phyloP scores from a whole-genome alignment of 2,329 filamentous ascomycete genomes.

The Penicillium polonicum region DNA sequence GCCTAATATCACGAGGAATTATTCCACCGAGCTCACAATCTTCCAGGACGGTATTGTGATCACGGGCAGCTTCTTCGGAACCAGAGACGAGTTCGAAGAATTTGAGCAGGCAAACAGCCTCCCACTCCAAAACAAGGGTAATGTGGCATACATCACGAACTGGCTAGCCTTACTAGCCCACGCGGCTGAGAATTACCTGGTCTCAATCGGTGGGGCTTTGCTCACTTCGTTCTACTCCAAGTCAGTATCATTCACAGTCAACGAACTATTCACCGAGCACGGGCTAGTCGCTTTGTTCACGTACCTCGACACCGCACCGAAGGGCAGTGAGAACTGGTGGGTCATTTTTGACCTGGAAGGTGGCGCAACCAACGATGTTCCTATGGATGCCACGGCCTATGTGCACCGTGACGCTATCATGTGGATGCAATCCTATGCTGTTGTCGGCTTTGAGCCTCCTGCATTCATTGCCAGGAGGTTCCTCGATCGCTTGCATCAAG shows the following conservation, averaged over 20 bases:
- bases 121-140: constrained; percentile 19
- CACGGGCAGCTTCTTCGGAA: constrained; percentile 62
- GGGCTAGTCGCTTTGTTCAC: constrained; percentile 53
- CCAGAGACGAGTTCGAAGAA: constrained; percentile 54
- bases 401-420: constrained; percentile 64
- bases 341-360: constrained; percentile 63
- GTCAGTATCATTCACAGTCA: constrained; percentile 53
- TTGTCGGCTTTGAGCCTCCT: constrained; percentile 46
- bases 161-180: constrained; percentile 31
- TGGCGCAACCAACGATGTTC: constrained; percentile 58
- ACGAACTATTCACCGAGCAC: constrained; percentile 50
- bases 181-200: constrained; percentile 27
- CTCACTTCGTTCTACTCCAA: constrained; percentile 58
- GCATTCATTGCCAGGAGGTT: constrained; percentile 51
- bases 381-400: constrained; percentile 59
- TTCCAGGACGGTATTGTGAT: constrained; percentile 56
- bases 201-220: constrained; percentile 37
- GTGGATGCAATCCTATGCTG: constrained; percentile 62
- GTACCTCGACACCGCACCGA: constrained; percentile 52
- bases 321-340: constrained; percentile 58
- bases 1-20: constrained; percentile 57
- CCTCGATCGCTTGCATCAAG: constrained; percentile 51
- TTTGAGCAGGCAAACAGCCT: constrained; percentile 30
- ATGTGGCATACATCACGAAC: constrained; percentile 28
- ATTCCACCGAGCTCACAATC: constrained; percentile 58